A percentile compares a stretch with the other conserved stretches of the same genome.
Evolutionary conservation across 441 rosid species (phyloP).

Genomic region (Pelargonium exstipulatum): DNA sequence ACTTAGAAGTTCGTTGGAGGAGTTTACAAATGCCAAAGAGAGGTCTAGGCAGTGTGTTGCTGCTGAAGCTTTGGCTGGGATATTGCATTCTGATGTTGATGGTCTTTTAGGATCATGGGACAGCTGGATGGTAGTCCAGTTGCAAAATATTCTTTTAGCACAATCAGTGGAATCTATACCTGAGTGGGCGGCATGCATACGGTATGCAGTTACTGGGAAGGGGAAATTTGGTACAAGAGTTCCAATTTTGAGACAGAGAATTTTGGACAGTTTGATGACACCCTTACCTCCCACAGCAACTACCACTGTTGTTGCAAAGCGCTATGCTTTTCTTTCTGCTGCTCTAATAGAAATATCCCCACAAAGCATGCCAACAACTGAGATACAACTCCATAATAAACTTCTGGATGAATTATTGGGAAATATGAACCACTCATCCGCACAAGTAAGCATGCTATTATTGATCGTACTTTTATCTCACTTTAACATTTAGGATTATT

Average conservation of each 20-base stretch:
- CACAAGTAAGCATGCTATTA: constrained; percentile 62
- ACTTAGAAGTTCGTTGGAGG: constrained; percentile 68
- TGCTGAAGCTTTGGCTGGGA: constrained; percentile 95
- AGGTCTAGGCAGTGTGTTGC: constrained; percentile 99
- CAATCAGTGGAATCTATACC: constrained; percentile 95
- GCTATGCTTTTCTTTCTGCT: constrained; percentile 92
- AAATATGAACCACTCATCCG: constrained; percentile 95
- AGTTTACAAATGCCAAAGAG: constrained; percentile 85
- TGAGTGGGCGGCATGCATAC: constrained; percentile 98
- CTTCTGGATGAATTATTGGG: constrained; percentile 77
- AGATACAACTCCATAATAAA: constrained; percentile 58
- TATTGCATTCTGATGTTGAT: constrained; percentile 83
- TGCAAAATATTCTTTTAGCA: constrained; percentile 77
- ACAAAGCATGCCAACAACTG: constrained; percentile 71
- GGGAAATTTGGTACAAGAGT: constrained; percentile 79
- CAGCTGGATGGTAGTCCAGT: constrained; percentile 81
- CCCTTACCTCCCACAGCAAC: constrained; percentile 83
- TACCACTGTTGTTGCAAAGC: constrained; percentile 84
- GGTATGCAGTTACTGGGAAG: constrained; percentile 98
- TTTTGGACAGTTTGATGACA: constrained; percentile 73
- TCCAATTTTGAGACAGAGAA: constrained; percentile 74
- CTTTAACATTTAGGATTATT: not conserved
- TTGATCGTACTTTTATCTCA: not conserved
- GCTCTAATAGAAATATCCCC: constrained; percentile 89
- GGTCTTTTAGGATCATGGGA: constrained; percentile 88